A percentile compares a stretch with the other conserved stretches of the same genome.
Evolutionary conservation across 1,284 basidiomycete genomes (phyloP).

Genomic region (Ustilago hordei): DNA sequence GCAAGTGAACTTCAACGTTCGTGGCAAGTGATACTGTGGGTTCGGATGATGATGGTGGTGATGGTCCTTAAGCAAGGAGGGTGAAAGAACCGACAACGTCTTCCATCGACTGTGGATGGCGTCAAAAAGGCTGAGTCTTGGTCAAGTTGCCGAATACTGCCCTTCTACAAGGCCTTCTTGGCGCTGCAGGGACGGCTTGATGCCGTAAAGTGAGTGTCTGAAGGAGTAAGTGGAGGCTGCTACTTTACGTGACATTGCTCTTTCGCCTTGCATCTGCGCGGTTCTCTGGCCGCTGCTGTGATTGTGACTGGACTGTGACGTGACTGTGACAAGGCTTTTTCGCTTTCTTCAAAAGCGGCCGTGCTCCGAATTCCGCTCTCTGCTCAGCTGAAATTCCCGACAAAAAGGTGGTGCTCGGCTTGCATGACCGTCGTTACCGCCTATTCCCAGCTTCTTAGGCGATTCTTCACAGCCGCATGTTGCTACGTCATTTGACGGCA

Average conservation of each 20-base stretch:
- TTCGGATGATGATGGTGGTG: neutral
- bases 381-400: constrained; percentile 1
- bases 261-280: neutral
- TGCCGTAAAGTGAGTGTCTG: neutral
- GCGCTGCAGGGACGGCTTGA: constrained; percentile 34
- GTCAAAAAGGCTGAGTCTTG: constrained; percentile 1
- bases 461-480: constrained; percentile 3
- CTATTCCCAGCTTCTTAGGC: neutral
- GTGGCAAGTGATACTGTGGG: no score
- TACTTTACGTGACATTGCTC: neutral
- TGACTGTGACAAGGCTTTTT: constrained; percentile 1
- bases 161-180: constrained; percentile 13
- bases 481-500: constrained; percentile 8
- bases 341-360: neutral
- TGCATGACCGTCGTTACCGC: neutral
- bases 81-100: neutral
- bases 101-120: neutral
- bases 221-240: constrained; percentile 17
- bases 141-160: neutral
- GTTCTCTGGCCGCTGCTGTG: neutral
- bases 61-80: neutral
- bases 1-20: no score
- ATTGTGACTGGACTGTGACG: neutral
- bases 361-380: neutral
- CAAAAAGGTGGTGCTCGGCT: constrained; percentile 17